Conservation (phyloP, 257 asterid species). For the Capsicum pubescens region DNA sequence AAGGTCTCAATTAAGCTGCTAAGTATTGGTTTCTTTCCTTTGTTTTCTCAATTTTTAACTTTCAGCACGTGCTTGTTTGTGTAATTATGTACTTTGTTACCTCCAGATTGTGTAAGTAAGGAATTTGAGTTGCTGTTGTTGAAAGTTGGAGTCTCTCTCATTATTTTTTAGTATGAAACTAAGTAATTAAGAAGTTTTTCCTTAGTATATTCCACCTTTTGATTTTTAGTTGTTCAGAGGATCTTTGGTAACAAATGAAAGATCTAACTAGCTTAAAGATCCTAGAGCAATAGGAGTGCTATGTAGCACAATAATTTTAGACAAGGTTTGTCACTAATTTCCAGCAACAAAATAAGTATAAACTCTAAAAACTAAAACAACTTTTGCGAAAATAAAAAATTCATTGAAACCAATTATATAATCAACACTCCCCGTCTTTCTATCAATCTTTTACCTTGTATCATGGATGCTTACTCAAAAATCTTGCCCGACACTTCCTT, state of each 20-base stretch:
- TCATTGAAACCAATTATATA: too few relatives aligned
- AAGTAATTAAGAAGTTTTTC: background rate
- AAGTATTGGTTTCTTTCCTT: too few relatives aligned
- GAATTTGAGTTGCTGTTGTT: background rate
- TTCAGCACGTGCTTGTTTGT: background rate
- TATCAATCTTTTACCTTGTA: too few relatives aligned
- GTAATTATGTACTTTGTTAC: background rate
- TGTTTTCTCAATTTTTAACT: background rate
- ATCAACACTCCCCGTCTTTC: too few relatives aligned
- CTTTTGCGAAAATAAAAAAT: too few relatives aligned
- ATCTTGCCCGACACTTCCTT: too few relatives aligned
- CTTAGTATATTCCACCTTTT: background rate
- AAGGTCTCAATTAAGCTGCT: too few relatives aligned
- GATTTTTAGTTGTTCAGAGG: background rate
- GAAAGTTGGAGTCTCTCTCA: background rate
- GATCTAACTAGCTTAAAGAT: background rate
- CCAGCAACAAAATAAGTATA: too few relatives aligned
- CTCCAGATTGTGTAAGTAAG: conserved; percentile 2
- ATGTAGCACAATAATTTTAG: too few relatives aligned
- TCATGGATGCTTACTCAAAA: too few relatives aligned
- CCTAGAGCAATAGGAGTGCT: background rate
- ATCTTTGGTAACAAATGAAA: background rate
- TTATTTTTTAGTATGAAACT: background rate
- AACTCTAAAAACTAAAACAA: too few relatives aligned
- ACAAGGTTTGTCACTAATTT: too few relatives aligned